Evolutionary conservation across 805 yeast genomes (phyloP), one percentile per base, ranked within the genome.

Genomic region (Starmerella cellae): DNA sequence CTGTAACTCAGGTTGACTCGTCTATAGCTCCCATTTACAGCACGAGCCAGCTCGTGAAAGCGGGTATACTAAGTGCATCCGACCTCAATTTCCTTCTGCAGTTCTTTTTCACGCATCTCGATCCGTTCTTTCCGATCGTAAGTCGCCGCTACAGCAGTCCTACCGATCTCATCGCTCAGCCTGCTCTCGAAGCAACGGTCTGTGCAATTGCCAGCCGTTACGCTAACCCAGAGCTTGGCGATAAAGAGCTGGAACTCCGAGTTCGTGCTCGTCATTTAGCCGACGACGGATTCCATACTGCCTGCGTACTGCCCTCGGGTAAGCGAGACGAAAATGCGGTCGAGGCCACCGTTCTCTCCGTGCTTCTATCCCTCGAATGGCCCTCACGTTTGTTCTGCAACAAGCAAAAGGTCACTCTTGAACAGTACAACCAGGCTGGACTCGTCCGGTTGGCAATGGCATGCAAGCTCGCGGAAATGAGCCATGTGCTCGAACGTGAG

Each of bases 401-500:
- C 16, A 16, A 38, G n/a, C 31, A 23, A 2, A 18, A 9, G 13
- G 18, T 19, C 16, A 17, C 37, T 1, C 31, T 44, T 18, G 49
- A 45, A 9, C 41, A 33, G 14, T 40, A 46, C 30, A 45, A 45
- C 58, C 69, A 94, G 31, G 81, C 84, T 85, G 80, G 94, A 0
- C 87, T 94, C 88, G 81, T 85, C 91, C 70, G 84, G 46, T 77
- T 83, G 37, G 95, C 96, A 2, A 75, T 82, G 2, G 87, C 93
- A 0, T 79, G 83, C 2, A 67, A 96, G 43, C 62, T 87, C 33
- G 91, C 94, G 3, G 94, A 83, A 57, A 91, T 81, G 58, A 75
- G 80, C 74, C 83, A 83, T 3, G 72, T 84, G 52, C 73, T 83
- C 65, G 82, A 81, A 35, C 71, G 74, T 17, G 75, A 81, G 45